Base-by-base conservation (phyloP, 192 early-diverging fungal genomes). In the Chytriomyces sp. region DNA sequence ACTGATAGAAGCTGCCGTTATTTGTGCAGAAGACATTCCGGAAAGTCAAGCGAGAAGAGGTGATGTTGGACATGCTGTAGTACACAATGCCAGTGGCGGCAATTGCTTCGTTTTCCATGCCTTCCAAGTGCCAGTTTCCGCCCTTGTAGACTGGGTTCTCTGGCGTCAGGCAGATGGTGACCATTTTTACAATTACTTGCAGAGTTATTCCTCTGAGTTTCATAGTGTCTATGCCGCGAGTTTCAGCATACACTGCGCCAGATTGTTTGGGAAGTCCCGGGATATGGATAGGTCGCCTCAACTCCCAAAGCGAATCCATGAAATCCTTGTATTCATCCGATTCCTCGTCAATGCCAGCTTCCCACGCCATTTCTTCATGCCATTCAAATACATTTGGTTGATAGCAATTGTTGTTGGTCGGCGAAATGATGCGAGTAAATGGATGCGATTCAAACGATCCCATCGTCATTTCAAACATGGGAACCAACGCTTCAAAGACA, bases 31-130 rank as follows among this genome's bases (percentile, higher is more conserved):
- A 64, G 11, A 43, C 65, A 6, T 78, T 68, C n/a, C 89, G 88
- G 79, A 94, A 94, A 0, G 65, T 67, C 35, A 93, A 84, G 0
- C 81, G 80, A 26, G 87, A 86, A 7, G 86, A 82, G 18, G 87
- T 88, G 68, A 93, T 89, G 84, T 94, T 92, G 28, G 88, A 86
- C 0, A 89, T 75, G 64, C 85, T 83, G 79, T 92, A 93, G 79
- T 93, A 93, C 78, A 89, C 89, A 50, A 94, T 86, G 5, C 91
- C 93, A 0, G 91, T 90, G 1, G 93, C 91, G 5, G 91, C 83
- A 57, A 94, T 92, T 63, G 83, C 79, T 75, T 94, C 93, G 78
- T 90, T 86, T 9, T 81, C 80, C 85, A 90, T 91, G 6, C 88
- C 93, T 64, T 93, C 91, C 3, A 92, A 81, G 59, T 94, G 91